Base-by-base conservation (phyloP, 1,284 basidiomycete species). In the Melampsora larici-populina region DNA sequence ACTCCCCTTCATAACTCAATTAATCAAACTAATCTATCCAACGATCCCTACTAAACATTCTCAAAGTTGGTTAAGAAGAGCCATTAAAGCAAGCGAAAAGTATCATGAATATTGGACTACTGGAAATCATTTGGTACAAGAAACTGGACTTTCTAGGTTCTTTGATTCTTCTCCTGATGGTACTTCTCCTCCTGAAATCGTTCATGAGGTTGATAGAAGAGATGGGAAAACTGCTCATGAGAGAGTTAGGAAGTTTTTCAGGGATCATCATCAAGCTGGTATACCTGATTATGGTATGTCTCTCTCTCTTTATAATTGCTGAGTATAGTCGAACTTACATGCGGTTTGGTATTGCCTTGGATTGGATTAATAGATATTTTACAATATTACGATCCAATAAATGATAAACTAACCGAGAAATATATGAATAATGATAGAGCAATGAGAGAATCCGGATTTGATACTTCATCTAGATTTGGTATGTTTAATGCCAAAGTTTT, bases 381-480 rank as follows among this genome's bases (percentile, higher is more conserved):
- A n/a, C 29, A 75, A 11, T 75, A 75, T 58, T 75, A 75, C n/a
- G 43, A 75, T 31, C 48, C 63, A 24, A 49, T 67, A 51, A 75
- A 21, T 21, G 64, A 75, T 67, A 33, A 43, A 13, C 67, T 75
- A 51, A 75, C 63, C 18, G 46, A 63, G 21, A 66, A 68, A 48
- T 75, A 49, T 29, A 75, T 75, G 73, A 64, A 75, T 36, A 75
- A 68, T 48, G 73, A 75, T 33, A 64, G 73, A 40, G 73, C 73
- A 33, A 75, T 75, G 73, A 48, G 73, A 26, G 73, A 75, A 46
- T 67, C 64, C 7, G 73, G 73, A 8, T 75, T 75, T 26, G 73
- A 75, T 33, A 75, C 73, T 17, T 75, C 73, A 36, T 17, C 24
- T 2, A 40, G 73, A 11, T 75, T 75, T 51, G 73, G 73, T 9